Evolutionary conservation across 108 stramenopile species (phyloP), one percentile per base, ranked within the genome.

Genomic region (Skeletonema marinoi): DNA sequence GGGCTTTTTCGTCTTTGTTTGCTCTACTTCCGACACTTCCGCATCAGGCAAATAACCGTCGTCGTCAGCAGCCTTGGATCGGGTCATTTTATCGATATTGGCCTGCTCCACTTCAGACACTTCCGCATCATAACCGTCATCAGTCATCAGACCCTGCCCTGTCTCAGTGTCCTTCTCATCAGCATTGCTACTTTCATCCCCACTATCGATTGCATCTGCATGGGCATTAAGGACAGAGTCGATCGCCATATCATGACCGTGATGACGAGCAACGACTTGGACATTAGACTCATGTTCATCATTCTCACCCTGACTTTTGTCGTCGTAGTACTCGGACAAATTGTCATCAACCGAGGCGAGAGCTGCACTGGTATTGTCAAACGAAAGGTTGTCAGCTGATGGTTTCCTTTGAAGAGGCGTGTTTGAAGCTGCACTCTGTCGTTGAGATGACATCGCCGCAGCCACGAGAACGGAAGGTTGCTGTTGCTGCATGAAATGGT

Each of bases 51-150:
- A 56, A 42, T 83, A 83, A 38, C 82, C 82, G 48, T 75, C 80
- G 25, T 56, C 54, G 50, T 83, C 82, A n/a, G 54, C 54, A 32
- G 62, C 14, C 32, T 48, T 60, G 16, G 38, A 60, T 38, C 17
- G 29, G 1, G 51, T 41, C 31, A 41, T 32, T 42, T 65, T 58
- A 33, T 38, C 62, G 6, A 36, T 33, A 6, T 65, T 32, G 2
- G 72, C 13, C 3, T 36, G 11, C 32, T 77, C 77, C 46, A 72
- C 82, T 69, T 83, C 82, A 8, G 74, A 70, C 6, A 62, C 75
- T 54, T 82, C 76, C 14, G 76, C 82, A 65, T 83, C 82, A 38
- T 81, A 81, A 33, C 80, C 80, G 67, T 81, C 80, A 60, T 81
- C 80, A 73, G 68, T 81, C 80, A 66, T 81, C 80, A n/a, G 72